A percentile compares a stretch with the other conserved stretches of the same genome.
These are phyloP conservation scores for Astragalus glycyphyllos DNA, from an alignment of 306 rosid genomes.

Conservation along the genomic window DNA sequence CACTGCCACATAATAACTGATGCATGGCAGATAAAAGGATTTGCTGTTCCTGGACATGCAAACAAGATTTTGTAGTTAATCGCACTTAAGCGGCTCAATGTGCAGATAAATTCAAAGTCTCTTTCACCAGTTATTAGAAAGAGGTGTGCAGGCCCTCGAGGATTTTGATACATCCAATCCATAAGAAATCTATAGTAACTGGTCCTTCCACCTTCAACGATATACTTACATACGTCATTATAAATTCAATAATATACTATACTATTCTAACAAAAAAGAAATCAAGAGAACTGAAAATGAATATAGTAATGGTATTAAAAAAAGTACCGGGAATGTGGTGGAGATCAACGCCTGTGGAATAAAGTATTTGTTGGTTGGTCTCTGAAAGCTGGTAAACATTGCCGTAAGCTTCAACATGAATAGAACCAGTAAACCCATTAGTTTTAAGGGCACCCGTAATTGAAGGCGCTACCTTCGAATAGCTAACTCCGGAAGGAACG, in stretches of 20 bases:
- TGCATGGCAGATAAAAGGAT: conserved; percentile 74
- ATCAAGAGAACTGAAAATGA: background rate
- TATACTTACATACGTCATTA: background rate
- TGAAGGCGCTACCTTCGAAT: conserved; percentile 51
- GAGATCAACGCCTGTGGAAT: conserved; percentile 75
- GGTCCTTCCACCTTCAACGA: conserved; percentile 79
- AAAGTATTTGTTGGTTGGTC: conserved; percentile 70
- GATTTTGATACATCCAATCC: conserved; percentile 91
- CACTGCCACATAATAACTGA: conserved; percentile 95
- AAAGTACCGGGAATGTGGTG: conserved; percentile 70
- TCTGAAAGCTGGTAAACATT: conserved; percentile 66
- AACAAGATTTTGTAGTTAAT: conserved; percentile 87
- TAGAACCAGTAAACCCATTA: conserved; percentile 82
- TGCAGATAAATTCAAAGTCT: conserved; percentile 60
- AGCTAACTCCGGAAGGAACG: conserved; percentile 54
- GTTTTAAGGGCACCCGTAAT: conserved; percentile 71
- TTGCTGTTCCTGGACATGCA: conserved; percentile 60
- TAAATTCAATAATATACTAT: background rate
- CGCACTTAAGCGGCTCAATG: conserved; percentile 81
- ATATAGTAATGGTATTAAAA: background rate
- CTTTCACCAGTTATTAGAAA: conserved; percentile 81
- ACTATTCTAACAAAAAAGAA: background rate
- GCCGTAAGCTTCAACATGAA: conserved; percentile 80
- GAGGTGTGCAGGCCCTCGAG: conserved; percentile 90
- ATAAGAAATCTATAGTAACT: conserved; percentile 84